These are phyloP conservation scores for Lactarius hengduanensis DNA, from an alignment of 768 basidiomycete species.

Conservation along the genomic window DNA sequence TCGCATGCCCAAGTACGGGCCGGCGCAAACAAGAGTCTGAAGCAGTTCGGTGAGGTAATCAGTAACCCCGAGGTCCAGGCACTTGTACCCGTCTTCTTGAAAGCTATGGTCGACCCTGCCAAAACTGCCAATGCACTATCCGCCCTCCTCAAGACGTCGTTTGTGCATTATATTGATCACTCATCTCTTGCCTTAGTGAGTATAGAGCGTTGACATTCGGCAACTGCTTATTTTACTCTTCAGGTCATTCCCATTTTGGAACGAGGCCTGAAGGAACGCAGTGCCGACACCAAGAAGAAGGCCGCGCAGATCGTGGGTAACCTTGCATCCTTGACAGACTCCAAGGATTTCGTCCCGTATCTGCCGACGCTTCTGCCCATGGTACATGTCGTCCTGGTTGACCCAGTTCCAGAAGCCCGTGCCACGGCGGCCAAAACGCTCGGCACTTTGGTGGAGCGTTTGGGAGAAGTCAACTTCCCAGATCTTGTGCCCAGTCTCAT, in stretches of 20 bases:
- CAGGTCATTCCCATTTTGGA: conserved; percentile 95
- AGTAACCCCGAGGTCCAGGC: conserved; percentile 96
- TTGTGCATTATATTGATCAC: conserved; percentile 97
- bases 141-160: conserved; percentile 89
- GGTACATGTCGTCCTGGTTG: conserved; percentile 89
- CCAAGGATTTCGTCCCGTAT: conserved; percentile 94
- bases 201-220: conserved; percentile 17
- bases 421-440: conserved; percentile 97
- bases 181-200: conserved; percentile 90
- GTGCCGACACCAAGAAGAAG: conserved; percentile 93
- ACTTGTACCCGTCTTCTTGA: conserved; percentile 84
- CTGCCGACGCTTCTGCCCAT: conserved; percentile 84
- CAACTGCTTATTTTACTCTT: conserved; percentile 11
- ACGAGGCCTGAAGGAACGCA: conserved; percentile 85
- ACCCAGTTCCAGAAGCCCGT: conserved; percentile 96
- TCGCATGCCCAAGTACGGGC: conserved; percentile 94
- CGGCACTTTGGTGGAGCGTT: conserved; percentile 92
- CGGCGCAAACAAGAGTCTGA: conserved; percentile 92
- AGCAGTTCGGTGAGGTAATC: conserved; percentile 98
- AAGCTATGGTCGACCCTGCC: conserved; percentile 91
- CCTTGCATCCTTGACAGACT: conserved; percentile 82
- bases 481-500: conserved; percentile 89
- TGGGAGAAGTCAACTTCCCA: conserved; percentile 94
- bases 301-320: conserved; percentile 98
- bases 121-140: conserved; percentile 85